Percentiles rank a stretch among this genome's conserved stretches.
These are phyloP conservation scores for Pisolithus marmoratus DNA, from an alignment of 768 basidiomycete genomes.

Conservation along the genomic window DNA sequence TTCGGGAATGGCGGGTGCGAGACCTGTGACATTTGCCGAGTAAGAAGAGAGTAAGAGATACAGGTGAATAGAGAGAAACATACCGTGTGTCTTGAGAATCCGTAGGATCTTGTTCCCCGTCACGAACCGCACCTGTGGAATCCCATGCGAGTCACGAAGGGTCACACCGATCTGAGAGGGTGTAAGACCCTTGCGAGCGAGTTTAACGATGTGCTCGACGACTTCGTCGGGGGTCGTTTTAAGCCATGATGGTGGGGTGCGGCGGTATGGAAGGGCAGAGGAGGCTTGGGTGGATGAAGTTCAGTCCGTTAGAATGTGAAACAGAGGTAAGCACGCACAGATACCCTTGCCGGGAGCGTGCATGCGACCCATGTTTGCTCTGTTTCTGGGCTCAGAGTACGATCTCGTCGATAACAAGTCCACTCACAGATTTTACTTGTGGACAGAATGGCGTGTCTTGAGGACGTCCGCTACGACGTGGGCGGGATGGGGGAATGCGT, in stretches of 20 bases:
- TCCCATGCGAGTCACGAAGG: constrained; percentile 96
- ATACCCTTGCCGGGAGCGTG: constrained; percentile 99
- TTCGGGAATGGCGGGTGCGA: constrained; percentile 97
- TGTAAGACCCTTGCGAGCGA: constrained; percentile 95
- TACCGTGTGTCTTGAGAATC: constrained; percentile 92
- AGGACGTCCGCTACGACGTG: constrained; percentile 32
- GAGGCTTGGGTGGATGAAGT: constrained; percentile 44
- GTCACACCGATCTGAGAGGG: constrained; percentile 98
- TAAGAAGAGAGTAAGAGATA: constrained; percentile 34
- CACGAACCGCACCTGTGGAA: constrained; percentile 97
- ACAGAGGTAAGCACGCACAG: constrained; percentile 51
- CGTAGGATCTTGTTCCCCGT: constrained; percentile 99
- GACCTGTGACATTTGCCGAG: constrained; percentile 47
- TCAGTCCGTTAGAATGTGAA: constrained; percentile 9
- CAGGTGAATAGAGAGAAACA: not conserved
- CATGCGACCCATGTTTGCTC: constrained; percentile 87
- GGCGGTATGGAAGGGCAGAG: constrained; percentile 96
- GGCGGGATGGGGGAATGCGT: constrained; percentile 26
- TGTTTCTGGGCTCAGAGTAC: constrained; percentile 17
- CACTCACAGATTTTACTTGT: constrained; percentile 32
- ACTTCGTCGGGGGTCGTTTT: constrained; percentile 95
- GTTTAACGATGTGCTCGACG: constrained; percentile 93
- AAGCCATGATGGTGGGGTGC: constrained; percentile 92
- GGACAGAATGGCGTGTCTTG: constrained; percentile 32
- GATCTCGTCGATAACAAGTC: constrained; percentile 11